Conservation (phyloP, 2,329 filamentous ascomycete genomes). For the Scytalidium lignicola region DNA sequence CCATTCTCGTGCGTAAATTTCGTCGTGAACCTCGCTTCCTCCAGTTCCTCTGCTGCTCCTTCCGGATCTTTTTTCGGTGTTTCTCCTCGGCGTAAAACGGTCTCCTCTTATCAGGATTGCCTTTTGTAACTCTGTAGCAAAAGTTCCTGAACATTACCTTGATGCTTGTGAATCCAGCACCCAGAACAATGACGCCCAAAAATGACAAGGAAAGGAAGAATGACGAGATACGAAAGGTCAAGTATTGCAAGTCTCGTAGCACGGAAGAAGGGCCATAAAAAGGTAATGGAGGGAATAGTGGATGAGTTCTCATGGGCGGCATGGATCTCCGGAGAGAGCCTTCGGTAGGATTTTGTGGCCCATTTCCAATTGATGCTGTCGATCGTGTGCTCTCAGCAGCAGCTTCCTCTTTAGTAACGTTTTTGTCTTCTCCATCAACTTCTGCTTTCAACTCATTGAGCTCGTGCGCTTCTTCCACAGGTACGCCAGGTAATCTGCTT, state of each 20-base stretch:
- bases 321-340: constrained; percentile 41
- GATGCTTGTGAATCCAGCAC: constrained; percentile 65
- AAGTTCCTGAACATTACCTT: constrained; percentile 44
- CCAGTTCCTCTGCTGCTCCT: constrained; percentile 60
- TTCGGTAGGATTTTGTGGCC: too few relatives aligned
- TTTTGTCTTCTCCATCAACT: constrained; percentile 21
- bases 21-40: constrained; percentile 31
- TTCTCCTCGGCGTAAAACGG: constrained; percentile 72
- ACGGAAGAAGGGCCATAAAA: constrained; percentile 71
- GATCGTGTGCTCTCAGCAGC: constrained; percentile 30
- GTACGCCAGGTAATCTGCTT: constrained; percentile 61
- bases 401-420: constrained; percentile 30
- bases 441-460: constrained; percentile 59
- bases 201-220: constrained; percentile 76
- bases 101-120: constrained; percentile 54
- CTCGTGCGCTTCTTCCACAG: constrained; percentile 63
- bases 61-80: constrained; percentile 50
- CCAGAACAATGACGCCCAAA: constrained; percentile 68
- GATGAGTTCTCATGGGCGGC: constrained; percentile 67
- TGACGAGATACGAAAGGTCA: constrained; percentile 60
- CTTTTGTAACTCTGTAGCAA: constrained; percentile 50
- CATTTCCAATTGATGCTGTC: constrained; percentile 23
- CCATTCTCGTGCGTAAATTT: constrained; percentile 24
- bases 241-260: constrained; percentile 60
- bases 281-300: constrained; percentile 79